These are phyloP conservation scores for Guillardia theta DNA, from an alignment of 78 protist species.

Conservation along the genomic window DNA sequence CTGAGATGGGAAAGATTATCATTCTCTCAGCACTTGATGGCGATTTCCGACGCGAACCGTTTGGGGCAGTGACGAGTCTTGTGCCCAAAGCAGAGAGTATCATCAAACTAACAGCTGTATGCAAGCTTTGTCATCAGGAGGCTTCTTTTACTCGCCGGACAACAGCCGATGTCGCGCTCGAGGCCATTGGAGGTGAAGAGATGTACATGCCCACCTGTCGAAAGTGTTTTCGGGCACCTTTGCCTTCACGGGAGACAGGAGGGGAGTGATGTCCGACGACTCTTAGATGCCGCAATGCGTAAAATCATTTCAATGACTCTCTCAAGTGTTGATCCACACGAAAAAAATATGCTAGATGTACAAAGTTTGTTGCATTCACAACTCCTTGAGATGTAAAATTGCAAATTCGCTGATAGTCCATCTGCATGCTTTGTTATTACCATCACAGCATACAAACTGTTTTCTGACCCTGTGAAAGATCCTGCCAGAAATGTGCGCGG, in stretches of 20 bases:
- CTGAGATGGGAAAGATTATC: not conserved
- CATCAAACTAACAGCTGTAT: not conserved
- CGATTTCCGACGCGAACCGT: not conserved
- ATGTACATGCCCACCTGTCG: slow-evolving; percentile 33
- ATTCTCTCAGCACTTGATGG: not conserved
- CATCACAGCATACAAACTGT: no score
- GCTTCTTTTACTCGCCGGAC: slow-evolving; percentile 11
- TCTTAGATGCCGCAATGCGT: no score
- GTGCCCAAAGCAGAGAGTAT: not conserved
- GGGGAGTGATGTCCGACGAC: no score
- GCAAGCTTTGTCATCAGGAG: not conserved
- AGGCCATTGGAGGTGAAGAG: not conserved
- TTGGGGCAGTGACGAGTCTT: not conserved
- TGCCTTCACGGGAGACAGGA: not conserved
- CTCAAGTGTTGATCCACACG: no score
- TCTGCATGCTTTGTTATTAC: no score
- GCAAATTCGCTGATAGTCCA: no score
- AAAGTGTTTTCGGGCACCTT: not conserved
- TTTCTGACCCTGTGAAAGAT: no score
- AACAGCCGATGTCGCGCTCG: not conserved
- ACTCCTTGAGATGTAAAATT: no score
- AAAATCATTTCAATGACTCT: no score
- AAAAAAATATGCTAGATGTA: no score
- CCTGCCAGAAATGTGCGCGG: no score
- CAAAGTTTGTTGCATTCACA: no score